phyloP scores from a whole-genome alignment of 345 rosid genomes.

The Nephelium lappaceum region DNA sequence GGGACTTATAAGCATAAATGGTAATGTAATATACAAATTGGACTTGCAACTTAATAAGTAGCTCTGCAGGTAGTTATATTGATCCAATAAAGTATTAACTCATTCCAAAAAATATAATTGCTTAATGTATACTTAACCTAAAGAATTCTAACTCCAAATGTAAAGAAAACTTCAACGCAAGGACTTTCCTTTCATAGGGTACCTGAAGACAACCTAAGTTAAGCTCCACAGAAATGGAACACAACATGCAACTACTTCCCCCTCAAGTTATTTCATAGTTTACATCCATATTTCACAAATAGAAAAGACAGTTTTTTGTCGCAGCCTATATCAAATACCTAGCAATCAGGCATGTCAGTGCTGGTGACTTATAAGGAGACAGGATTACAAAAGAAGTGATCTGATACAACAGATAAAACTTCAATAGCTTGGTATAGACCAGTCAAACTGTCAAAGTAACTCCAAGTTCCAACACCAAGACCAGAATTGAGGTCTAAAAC shows the following conservation, averaged over 20 bases:
- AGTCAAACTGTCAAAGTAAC: neutral
- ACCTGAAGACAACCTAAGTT: neutral
- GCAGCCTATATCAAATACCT: too few relatives aligned
- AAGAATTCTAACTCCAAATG: neutral
- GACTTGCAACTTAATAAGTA: neutral
- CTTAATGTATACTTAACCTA: neutral
- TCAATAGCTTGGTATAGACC: too few relatives aligned
- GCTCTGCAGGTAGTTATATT: neutral
- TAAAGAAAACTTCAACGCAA: neutral
- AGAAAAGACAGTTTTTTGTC: neutral
- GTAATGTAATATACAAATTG: neutral
- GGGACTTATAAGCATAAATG: neutral
- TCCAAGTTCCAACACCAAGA: conserved; percentile 4
- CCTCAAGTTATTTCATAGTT: neutral
- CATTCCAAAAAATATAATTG: neutral
- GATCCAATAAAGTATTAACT: neutral
- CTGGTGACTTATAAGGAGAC: too few relatives aligned
- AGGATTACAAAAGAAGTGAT: neutral
- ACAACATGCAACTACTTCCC: neutral
- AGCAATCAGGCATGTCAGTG: too few relatives aligned
- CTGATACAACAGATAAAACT: neutral
- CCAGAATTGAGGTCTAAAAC: neutral
- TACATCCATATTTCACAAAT: neutral
- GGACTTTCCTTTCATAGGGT: neutral
- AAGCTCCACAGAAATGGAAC: neutral